Base-by-base conservation (phyloP, 768 basidiomycete species). In the Amanita phalloides region DNA sequence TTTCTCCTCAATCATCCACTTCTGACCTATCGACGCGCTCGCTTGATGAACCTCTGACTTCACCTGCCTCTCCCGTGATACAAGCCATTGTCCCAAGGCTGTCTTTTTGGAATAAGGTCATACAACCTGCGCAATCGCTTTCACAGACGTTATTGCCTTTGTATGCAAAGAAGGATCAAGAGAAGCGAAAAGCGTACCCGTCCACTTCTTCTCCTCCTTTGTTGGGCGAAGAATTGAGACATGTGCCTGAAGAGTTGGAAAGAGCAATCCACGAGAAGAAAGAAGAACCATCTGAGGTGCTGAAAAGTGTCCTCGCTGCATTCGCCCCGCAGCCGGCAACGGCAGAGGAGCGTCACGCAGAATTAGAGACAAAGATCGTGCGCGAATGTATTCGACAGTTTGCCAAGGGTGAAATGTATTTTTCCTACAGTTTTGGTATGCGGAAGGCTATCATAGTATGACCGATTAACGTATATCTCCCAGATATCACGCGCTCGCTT, bases 401-500 rank as follows among this genome's bases (percentile, higher is more conserved):
- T 60, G 73, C 77, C 11, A 88, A 84, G 58, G 91, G 90, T 9
- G 85, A 81, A 43, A 95, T 96, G 89, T 93, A 86, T 65, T 95
- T 90, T 62, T 76, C 90, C 0, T 86, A 90, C 64, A 81, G 76
- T 53, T 92, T 91, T 57, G 93, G 92, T 86, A 64, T 53, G 71
- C 60, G 39, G 9, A 30, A 5, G 25, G 48, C 37, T 46, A 41
- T 37, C 44, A 7, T 21, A 43, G 11, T 45, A 14, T 20, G 20
- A 30, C 7, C 14, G 26, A 42, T 54, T 17, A 39, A 51, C 49
- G 48, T 33, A 55, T 17, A 17, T n/a, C 11, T 37, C 6, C 25
- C 56, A 90, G 90, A 91, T 60, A 76, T 91, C 26, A 90, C 89
- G n/a, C 77, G 85, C 45, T 86, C 89, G 9, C 62, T 90, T 28